Percentiles rank a stretch among this genome's conserved stretches.
These are phyloP conservation scores for Claviceps sp. DNA, from an alignment of 2,329 filamentous ascomycete species.

Conservation along the genomic window DNA sequence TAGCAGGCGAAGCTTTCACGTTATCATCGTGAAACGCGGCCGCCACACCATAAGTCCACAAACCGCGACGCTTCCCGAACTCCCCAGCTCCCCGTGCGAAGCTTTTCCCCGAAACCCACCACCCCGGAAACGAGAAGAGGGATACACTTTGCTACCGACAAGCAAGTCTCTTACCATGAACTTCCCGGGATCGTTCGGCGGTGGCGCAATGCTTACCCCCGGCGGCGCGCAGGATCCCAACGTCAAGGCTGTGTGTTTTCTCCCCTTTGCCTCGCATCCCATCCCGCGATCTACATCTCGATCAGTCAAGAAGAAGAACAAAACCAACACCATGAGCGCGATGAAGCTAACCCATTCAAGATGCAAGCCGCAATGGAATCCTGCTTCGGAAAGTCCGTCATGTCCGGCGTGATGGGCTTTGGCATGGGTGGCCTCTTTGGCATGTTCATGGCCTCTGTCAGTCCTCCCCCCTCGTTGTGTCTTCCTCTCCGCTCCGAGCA, in stretches of 20 bases:
- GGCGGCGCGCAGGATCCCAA: slow-evolving; percentile 34
- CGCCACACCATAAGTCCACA: neutral
- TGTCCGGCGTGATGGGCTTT: slow-evolving; percentile 89
- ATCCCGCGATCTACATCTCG: neutral
- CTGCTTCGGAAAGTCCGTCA: slow-evolving; percentile 74
- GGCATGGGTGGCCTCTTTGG: slow-evolving; percentile 89
- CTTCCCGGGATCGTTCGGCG: slow-evolving; percentile 19
- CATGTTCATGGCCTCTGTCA: slow-evolving; percentile 92
- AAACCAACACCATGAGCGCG: neutral
- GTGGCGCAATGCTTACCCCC: slow-evolving; percentile 11
- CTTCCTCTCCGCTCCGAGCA: neutral
- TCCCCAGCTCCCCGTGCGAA: neutral
- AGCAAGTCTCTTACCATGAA: slow-evolving; percentile 19
- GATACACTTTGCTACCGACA: neutral
- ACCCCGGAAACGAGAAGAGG: neutral
- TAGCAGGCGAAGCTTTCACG: neutral
- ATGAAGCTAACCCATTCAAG: slow-evolving; percentile 26
- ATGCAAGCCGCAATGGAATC: slow-evolving; percentile 83
- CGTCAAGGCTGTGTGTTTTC: slow-evolving; percentile 32
- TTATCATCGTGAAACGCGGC: neutral
- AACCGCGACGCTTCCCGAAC: neutral
- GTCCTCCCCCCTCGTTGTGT: slow-evolving; percentile 17
- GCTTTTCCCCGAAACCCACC: neutral
- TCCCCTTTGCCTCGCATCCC: neutral
- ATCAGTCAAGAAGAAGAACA: neutral